Conservation (phyloP, 2,329 filamentous ascomycete species). For the Rhinocladiella mackenziei region DNA sequence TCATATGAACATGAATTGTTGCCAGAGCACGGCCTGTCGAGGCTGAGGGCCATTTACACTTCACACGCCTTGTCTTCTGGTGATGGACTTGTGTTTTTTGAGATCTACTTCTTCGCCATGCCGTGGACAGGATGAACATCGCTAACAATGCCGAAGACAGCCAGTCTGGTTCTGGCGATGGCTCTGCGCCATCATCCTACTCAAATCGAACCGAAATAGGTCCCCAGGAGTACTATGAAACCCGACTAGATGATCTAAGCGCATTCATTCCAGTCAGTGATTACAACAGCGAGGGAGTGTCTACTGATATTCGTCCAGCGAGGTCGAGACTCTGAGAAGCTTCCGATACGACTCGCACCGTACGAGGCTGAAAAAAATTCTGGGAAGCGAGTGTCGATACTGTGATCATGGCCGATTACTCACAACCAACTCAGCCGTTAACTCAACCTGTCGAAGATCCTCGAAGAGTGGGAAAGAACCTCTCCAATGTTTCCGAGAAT, state of each 20-base stretch:
- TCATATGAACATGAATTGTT: constrained; percentile 6
- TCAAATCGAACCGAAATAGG: constrained; percentile 4
- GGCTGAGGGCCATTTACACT: background rate
- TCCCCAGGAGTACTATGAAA: constrained; percentile 14
- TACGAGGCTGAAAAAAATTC: background rate
- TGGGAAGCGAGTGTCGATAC: constrained; percentile 4
- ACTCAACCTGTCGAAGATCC: constrained; percentile 81
- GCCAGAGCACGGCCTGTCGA: constrained; percentile 2
- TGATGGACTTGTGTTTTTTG: too few relatives aligned
- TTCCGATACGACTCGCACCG: background rate
- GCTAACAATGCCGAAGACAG: constrained; percentile 9
- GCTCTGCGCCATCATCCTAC: background rate
- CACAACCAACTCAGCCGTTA: constrained; percentile 54
- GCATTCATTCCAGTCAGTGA: constrained; percentile 10
- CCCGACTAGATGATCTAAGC: constrained; percentile 6
- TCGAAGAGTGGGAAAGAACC: constrained; percentile 70
- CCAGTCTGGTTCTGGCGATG: constrained; percentile 4
- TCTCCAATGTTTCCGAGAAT: constrained; percentile 75
- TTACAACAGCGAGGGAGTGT: background rate
- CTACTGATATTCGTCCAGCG: constrained; percentile 1
- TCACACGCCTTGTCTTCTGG: too few relatives aligned
- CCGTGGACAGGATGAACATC: constrained; percentile 10
- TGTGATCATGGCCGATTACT: constrained; percentile 30
- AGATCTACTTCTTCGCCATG: too few relatives aligned
- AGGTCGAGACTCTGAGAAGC: background rate